Evolutionary conservation across 2,329 filamentous ascomycete genomes (phyloP).

Genomic region (Thelonectria blattea): DNA sequence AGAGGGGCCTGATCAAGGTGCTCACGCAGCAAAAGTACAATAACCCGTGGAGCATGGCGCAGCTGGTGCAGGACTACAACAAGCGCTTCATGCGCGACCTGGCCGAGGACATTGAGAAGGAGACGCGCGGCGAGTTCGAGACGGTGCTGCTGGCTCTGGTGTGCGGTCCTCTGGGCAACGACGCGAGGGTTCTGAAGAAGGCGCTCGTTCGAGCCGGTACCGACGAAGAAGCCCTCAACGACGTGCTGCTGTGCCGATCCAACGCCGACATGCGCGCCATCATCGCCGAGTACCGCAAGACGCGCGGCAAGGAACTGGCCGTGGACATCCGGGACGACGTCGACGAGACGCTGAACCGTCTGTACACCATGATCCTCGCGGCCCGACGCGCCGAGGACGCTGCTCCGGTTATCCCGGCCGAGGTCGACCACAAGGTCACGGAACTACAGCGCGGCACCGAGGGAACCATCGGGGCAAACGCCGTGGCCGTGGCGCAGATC

Average conservation of each 20-base stretch:
- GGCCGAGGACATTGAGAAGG: slow-evolving; percentile 42
- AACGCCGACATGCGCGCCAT: slow-evolving; percentile 47
- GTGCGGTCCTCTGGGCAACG: slow-evolving; percentile 41
- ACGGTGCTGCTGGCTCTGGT: slow-evolving; percentile 40
- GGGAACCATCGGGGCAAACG: slow-evolving; percentile 39
- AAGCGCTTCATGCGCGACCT: slow-evolving; percentile 43
- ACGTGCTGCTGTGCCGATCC: slow-evolving; percentile 44
- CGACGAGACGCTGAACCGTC: slow-evolving; percentile 38
- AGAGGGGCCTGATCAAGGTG: slow-evolving; percentile 39
- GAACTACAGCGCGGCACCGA: slow-evolving; percentile 44
- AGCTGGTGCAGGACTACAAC: slow-evolving; percentile 43
- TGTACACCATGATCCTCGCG: slow-evolving; percentile 44
- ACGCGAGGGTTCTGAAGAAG: slow-evolving; percentile 40
- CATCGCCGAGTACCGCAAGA: slow-evolving; percentile 37
- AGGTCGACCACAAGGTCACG: slow-evolving; percentile 43
- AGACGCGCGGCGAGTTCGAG: slow-evolving; percentile 42
- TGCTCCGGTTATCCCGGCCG: slow-evolving; percentile 32
- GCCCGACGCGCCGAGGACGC: slow-evolving; percentile 39
- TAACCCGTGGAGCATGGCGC: slow-evolving; percentile 42
- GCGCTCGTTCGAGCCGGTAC: slow-evolving; percentile 41
- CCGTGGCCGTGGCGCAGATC: slow-evolving; percentile 42
- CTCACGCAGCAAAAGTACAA: slow-evolving; percentile 41
- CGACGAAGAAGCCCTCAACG: slow-evolving; percentile 44
- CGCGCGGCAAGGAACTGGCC: slow-evolving; percentile 39
- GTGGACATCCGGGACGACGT: slow-evolving; percentile 43